Base-by-base conservation (phyloP, 2,329 filamentous ascomycete genomes). In the Juglanconis sp. region DNA sequence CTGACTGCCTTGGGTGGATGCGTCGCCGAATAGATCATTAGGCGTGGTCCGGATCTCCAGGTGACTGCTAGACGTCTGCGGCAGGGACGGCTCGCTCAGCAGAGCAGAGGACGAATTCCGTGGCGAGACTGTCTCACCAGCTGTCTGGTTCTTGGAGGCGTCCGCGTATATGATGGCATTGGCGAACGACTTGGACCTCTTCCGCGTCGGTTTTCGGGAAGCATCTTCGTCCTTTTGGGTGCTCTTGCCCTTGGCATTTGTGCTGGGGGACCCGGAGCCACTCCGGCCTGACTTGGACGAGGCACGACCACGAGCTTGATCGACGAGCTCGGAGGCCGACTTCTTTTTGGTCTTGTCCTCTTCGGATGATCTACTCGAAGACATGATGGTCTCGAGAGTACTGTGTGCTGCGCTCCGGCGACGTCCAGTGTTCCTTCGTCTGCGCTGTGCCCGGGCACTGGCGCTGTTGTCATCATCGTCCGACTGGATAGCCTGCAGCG, bases 351-450 rank as follows among this genome's bases (percentile, higher is more conserved):
- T 75, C 65, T 79, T 81, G 47, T 86, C 85, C 64, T 87, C 85
- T 31, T 86, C 84, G 0, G 85, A 87, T 1, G 85, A 87, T 32
- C 84, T 79, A 62, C 85, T 87, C 0, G 83, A 86, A 31, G 84
- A 87, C 77, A 87, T 87, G 67, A 88, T 88, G 0, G 85, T 88
- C 67, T 88, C 85, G 4, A 88, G 71, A 1, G 84, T 87, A 3
- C 84, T 83, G 70, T 87, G 84, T 5, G 85, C 85, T 31, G 76
- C 76, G 61, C 81, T 85, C 56, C 77, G 78, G 47, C 79, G 74
- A 44, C 81, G 74, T 1, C 72, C 73, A 0, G 72, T 73, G 48
- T 74, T 75, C 24, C 78, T 74, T 24, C 79, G 73, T 64, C 75
- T 76, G 55, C 72, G 72, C 2, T 75, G 73, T 10, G 73, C 70